Percentiles rank a stretch among this genome's conserved stretches.
Conservation (phyloP, 2,329 filamentous ascomycete genomes). For the Rhytidhysteron rufulum region DNA sequence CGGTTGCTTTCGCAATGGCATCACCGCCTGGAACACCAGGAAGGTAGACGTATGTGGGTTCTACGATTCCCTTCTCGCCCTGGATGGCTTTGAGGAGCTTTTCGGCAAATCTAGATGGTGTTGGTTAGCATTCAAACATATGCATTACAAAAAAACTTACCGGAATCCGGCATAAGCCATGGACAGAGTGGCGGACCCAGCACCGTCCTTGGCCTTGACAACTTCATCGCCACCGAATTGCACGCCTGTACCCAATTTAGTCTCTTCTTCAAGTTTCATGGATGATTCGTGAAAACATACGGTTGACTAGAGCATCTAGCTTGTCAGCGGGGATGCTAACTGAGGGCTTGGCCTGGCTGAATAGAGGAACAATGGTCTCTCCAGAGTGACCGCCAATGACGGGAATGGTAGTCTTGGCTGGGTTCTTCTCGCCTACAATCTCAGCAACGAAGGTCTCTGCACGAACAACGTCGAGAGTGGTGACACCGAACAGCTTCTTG, state of each 20-base stretch:
- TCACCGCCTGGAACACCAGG: slow-evolving; percentile 85
- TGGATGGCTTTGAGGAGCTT: slow-evolving; percentile 83
- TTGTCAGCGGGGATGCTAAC: slow-evolving; percentile 84
- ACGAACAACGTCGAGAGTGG: slow-evolving; percentile 95
- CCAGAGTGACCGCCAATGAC: slow-evolving; percentile 97
- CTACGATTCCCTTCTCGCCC: slow-evolving; percentile 88
- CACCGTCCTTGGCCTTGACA: slow-evolving; percentile 89
- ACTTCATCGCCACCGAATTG: slow-evolving; percentile 98
- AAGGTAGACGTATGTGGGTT: slow-evolving; percentile 95
- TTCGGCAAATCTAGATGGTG: slow-evolving; percentile 71
- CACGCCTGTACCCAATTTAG: slow-evolving; percentile 62
- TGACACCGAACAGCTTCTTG: slow-evolving; percentile 96
- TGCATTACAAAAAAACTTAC: slow-evolving; percentile 44
- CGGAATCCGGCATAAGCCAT: slow-evolving; percentile 96
- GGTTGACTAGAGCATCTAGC: slow-evolving; percentile 85
- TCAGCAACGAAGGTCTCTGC: slow-evolving; percentile 94
- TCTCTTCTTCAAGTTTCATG: too few species aligned
- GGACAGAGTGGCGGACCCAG: slow-evolving; percentile 84
- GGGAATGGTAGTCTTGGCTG: slow-evolving; percentile 78
- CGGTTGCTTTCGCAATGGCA: slow-evolving; percentile 77
- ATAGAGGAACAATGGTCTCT: slow-evolving; percentile 95
- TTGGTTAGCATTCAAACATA: slow-evolving; percentile 7
- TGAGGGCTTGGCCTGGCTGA: slow-evolving; percentile 81
- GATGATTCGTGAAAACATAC: slow-evolving; percentile 42
- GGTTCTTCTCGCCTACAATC: slow-evolving; percentile 76